Conservation (phyloP, 176 grass and related monocot species). For the Raddia distichophylla region DNA sequence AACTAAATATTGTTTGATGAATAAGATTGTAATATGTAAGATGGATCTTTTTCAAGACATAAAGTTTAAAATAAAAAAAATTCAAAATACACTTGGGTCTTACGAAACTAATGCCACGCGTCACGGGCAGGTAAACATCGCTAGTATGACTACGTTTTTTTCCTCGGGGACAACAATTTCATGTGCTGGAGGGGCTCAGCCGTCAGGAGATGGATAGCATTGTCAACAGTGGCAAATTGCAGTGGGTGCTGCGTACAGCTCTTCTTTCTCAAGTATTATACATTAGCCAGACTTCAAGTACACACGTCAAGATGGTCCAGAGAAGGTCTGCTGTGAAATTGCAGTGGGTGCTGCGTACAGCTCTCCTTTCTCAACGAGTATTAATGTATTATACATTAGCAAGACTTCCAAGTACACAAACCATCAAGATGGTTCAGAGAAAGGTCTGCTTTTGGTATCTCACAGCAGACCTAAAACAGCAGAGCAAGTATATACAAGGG, state of each 20-base stretch:
- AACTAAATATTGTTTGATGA: no score
- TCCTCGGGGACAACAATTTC: background rate
- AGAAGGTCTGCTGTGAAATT: constrained; percentile 18
- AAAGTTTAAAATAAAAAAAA: no score
- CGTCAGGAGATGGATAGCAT: background rate
- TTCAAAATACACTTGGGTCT: no score
- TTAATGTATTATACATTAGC: constrained; percentile 12
- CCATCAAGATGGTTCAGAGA: constrained; percentile 21
- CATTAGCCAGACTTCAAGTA: constrained; percentile 15
- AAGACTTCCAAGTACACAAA: background rate
- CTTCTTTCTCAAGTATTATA: constrained; percentile 23
- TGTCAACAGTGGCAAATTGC: background rate
- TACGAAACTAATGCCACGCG: no score
- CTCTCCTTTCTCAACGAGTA: constrained; percentile 20
- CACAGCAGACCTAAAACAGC: constrained; percentile 37
- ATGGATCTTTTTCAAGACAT: no score
- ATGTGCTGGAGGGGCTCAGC: background rate
- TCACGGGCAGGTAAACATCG: no score
- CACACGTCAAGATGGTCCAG: background rate
- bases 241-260: background rate
- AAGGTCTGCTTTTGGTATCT: constrained; percentile 19
- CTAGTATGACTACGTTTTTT: no score
- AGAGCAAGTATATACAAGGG: constrained; percentile 47
- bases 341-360: background rate
- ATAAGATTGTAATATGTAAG: no score